These are phyloP conservation scores for Lonicera japonica DNA, from an alignment of 129 eudicot genomes.

Conservation along the genomic window DNA sequence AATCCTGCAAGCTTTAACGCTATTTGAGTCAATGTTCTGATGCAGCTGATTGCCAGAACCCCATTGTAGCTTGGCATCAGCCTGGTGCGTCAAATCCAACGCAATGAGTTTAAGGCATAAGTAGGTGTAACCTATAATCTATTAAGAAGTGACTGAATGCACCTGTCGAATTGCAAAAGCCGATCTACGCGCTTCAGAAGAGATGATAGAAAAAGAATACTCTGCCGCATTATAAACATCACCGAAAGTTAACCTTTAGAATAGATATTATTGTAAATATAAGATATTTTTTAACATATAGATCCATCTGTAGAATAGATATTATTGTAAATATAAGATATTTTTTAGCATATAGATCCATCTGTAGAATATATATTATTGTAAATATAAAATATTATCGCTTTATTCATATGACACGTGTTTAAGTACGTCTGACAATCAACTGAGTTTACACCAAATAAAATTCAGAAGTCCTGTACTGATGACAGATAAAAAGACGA, in stretches of 20 bases:
- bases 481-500: too few relatives aligned
- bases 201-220: conserved; percentile 50
- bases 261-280: background rate
- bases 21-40: conserved; percentile 68
- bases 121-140: background rate
- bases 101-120: conserved; percentile 12
- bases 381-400: background rate
- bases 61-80: conserved; percentile 98
- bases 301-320: background rate
- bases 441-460: too few relatives aligned
- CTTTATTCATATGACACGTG: too few relatives aligned
- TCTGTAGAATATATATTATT: background rate
- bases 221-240: conserved; percentile 42
- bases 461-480: too few relatives aligned
- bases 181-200: conserved; percentile 89
- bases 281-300: background rate
- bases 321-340: background rate
- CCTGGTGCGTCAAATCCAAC: conserved; percentile 29
- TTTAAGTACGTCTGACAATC: too few relatives aligned
- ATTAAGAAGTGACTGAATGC: conserved; percentile 10
- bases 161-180: conserved; percentile 95
- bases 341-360: background rate
- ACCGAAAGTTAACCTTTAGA: conserved; percentile 8
- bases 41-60: conserved; percentile 74
- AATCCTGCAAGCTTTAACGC: conserved; percentile 78